Evolutionary conservation across 371 early-diverging fungal species (phyloP).

Genomic region (Mycotypha africana): DNA sequence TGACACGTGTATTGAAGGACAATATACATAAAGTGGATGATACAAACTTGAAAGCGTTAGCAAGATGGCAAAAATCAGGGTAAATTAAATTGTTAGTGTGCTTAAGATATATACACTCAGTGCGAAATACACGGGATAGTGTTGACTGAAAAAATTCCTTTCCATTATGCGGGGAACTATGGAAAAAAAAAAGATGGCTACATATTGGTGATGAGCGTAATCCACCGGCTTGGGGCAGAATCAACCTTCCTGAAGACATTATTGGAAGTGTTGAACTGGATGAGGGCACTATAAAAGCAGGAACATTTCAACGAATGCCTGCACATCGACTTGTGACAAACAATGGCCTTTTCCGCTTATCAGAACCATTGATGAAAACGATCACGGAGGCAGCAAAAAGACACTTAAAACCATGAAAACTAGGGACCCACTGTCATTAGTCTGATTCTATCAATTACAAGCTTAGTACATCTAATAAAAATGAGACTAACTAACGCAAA

Average conservation of each 20-base stretch:
- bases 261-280: constrained; percentile 66
- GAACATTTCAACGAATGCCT: constrained; percentile 73
- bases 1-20: constrained; percentile 31
- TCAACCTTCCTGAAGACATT: constrained; percentile 76
- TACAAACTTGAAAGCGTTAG: constrained; percentile 36
- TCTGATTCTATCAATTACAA: too few relatives aligned
- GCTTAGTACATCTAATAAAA: too few relatives aligned
- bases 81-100: constrained; percentile 10
- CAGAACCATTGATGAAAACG: constrained; percentile 35
- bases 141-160: neutral
- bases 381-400: constrained; percentile 21
- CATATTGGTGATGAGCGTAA: constrained; percentile 59
- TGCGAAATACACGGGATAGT: too few relatives aligned
- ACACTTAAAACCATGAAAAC: too few relatives aligned
- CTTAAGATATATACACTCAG: neutral
- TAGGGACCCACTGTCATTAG: too few relatives aligned
- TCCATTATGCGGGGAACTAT: neutral
- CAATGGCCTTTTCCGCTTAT: constrained; percentile 69
- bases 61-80: constrained; percentile 53
- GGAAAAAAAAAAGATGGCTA: constrained; percentile 43
- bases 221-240: constrained; percentile 67
- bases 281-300: constrained; percentile 44
- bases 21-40: constrained; percentile 39
- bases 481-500: too few relatives aligned
- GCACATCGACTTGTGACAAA: constrained; percentile 68